Percentiles rank a stretch among this genome's conserved stretches.
phyloP scores from a whole-genome alignment of 2,329 filamentous ascomycete species.

The Rutstroemia sp. region DNA sequence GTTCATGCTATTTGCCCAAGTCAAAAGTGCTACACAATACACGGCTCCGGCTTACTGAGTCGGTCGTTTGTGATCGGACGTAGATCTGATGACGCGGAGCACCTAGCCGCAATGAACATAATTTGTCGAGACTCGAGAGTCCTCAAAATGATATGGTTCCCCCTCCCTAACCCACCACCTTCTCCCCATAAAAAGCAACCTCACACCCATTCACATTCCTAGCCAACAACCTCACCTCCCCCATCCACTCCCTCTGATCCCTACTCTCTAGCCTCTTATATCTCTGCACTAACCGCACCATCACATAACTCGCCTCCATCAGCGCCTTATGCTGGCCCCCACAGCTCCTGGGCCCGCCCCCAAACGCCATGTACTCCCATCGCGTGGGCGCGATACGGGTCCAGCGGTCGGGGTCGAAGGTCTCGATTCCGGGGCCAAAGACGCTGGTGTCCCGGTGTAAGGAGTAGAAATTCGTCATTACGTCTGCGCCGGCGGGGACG shows the following conservation, averaged over 20 bases:
- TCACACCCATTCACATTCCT: neutral
- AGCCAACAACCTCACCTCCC: neutral
- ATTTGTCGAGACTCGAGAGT: no score
- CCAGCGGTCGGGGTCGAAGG: neutral
- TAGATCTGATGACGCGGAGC: no score
- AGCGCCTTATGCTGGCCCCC: slow-evolving; percentile 34
- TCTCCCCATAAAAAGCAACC: neutral
- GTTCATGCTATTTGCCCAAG: no score
- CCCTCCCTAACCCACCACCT: no score
- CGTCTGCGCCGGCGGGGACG: neutral
- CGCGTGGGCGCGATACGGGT: neutral
- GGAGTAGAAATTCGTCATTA: neutral
- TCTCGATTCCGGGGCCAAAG: neutral
- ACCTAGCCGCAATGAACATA: no score
- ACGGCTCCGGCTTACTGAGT: no score
- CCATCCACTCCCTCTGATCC: slow-evolving; percentile 13
- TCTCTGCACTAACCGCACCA: slow-evolving; percentile 28
- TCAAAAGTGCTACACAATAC: no score
- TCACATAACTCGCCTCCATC: slow-evolving; percentile 30
- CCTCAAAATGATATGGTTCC: no score
- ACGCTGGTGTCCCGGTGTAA: neutral
- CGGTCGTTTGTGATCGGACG: no score
- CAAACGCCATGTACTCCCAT: slow-evolving; percentile 24
- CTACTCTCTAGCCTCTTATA: slow-evolving; percentile 20
- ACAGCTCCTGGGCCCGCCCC: slow-evolving; percentile 33